These are phyloP conservation scores for Penicillium ochrochloron DNA, from an alignment of 495 filamentous ascomycete genomes.

Conservation along the genomic window DNA sequence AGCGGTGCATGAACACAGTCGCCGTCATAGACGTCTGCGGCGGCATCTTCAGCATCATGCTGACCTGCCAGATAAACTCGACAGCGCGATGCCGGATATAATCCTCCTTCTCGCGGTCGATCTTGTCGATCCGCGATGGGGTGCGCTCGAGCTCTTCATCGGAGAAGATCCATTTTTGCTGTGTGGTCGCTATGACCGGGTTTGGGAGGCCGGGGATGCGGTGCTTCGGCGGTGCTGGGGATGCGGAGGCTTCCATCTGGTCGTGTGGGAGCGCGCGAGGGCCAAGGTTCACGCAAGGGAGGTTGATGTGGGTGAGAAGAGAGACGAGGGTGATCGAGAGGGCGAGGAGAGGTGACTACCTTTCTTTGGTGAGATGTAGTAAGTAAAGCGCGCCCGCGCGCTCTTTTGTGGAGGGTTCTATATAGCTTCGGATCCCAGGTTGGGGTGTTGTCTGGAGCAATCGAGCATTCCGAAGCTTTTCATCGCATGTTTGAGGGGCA, in stretches of 20 bases:
- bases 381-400: constrained; percentile 27
- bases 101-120: constrained; percentile 74
- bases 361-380: neutral
- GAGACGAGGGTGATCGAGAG: neutral
- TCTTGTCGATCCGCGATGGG: constrained; percentile 83
- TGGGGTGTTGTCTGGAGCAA: constrained; percentile 20
- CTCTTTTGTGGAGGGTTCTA: constrained; percentile 11
- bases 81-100: constrained; percentile 83
- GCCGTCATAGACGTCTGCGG: constrained; percentile 90
- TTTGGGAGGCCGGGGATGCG: constrained; percentile 55
- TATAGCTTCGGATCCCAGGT: constrained; percentile 18
- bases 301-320: neutral
- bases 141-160: constrained; percentile 79
- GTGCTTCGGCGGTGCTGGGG: constrained; percentile 36
- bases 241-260: constrained; percentile 40
- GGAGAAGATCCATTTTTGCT: constrained; percentile 88
- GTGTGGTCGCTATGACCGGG: constrained; percentile 55
- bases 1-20: constrained; percentile 92
- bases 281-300: neutral
- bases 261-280: neutral
- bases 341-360: neutral
- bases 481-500: constrained; percentile 30
- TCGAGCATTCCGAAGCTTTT: constrained; percentile 30
- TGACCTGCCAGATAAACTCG: constrained; percentile 94
- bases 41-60: constrained; percentile 89